Evolutionary conservation across 2,329 filamentous ascomycete genomes (phyloP).

Genomic region (Pseudogymnoascus sp.): DNA sequence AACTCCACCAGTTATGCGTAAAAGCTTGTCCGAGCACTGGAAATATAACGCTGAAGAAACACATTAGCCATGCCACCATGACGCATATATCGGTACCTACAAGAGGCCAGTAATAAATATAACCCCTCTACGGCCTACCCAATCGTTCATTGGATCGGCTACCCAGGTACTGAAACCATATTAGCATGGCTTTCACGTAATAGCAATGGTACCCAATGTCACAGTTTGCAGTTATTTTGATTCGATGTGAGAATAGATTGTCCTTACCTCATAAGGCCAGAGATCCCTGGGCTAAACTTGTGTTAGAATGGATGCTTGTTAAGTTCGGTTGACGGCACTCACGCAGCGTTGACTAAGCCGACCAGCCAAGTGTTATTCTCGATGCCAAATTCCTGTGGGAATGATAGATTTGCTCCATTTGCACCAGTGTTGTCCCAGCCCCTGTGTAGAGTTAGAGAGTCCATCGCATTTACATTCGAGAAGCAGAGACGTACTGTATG

Average conservation of each 20-base stretch:
- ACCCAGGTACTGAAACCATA: constrained; percentile 48
- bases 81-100: constrained; percentile 24
- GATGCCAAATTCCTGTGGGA: constrained; percentile 39
- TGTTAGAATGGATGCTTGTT: neutral
- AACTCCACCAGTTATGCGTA: constrained; percentile 61
- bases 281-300: constrained; percentile 21
- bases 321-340: constrained; percentile 21
- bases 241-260: neutral
- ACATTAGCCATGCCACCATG: neutral
- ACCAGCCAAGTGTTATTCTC: constrained; percentile 41
- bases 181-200: constrained; percentile 40
- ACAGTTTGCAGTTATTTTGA: constrained; percentile 13
- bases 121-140: constrained; percentile 57
- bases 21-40: constrained; percentile 61
- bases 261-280: constrained; percentile 9
- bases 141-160: constrained; percentile 54
- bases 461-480: neutral
- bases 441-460: constrained; percentile 10
- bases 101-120: constrained; percentile 70
- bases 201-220: constrained; percentile 56
- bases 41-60: constrained; percentile 39
- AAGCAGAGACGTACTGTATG: constrained; percentile 34
- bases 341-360: constrained; percentile 46
- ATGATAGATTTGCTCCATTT: constrained; percentile 41
- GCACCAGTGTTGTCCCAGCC: constrained; percentile 36